Base-by-base conservation (phyloP, 371 early-diverging fungal genomes). In the Mucor lusitanicus region DNA sequence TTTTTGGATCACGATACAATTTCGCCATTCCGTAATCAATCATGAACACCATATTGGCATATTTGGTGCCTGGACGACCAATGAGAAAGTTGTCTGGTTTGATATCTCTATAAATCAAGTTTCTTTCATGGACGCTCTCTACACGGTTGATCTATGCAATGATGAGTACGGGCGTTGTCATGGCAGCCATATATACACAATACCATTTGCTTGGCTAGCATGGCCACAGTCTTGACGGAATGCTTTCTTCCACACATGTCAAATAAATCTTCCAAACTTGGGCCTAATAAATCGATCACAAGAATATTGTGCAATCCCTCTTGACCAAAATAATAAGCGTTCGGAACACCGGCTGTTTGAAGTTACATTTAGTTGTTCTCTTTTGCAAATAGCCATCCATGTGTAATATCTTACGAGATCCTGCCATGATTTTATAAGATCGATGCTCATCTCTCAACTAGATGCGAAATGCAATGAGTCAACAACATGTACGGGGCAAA, bases 41-140 rank as follows among this genome's bases (percentile, higher is more conserved):
- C 76, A 94, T 87, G 70, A 87, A 91, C 21, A 92, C 83, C 46
- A 79, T 81, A 63, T 86, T 84, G 8, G 87, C 85, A 65, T 84
- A 81, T 25, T 88, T 85, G 57, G 87, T 84, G 59, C 86, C 79
- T 13, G 93, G 88, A 35, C 92, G 81, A 55, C 97, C 96, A 68
- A 95, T 90, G 40, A 97, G 79, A 78, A 99, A 99, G 85, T 99
- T 99, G 81, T 99, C 99, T 25, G 99, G 99, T 78, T 99, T 99
- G 72, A 99, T 99, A 79, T 99, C 99, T 64, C 99, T 90, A 80
- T 99, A 99, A 59, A 99, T 94, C 70, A 97, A 82, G 75, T 96
- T 95, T 79, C 92, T 91, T 71, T 97, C 96, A 78, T 99, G 99
- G 59, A 99, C 90, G 17, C 90, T 88, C 85, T 99, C 99, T 28